Base-by-base conservation (phyloP, 257 asterid genomes). In the Perilla frutescens region DNA sequence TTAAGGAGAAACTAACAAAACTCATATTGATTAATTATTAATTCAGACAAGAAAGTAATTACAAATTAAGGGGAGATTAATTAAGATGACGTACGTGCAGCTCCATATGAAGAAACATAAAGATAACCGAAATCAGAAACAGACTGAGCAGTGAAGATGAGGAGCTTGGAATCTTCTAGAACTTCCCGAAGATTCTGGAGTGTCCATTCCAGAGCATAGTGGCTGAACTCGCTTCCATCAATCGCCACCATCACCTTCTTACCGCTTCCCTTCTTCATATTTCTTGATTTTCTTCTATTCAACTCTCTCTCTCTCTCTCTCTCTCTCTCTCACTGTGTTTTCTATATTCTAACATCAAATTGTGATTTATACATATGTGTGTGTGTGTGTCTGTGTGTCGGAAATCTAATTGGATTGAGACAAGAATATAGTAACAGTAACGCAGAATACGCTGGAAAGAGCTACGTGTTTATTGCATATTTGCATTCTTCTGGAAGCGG, bases 241-340 rank as follows among this genome's bases (percentile, higher is more conserved):
- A 90, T 79, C 1, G 94, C 96, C 53, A 88, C 94, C 96, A 90
- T 86, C 79, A 88, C 88, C 80, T 70, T 82, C 81, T 75, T 87
- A 34, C 66, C 70, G 10, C 48, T 58, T n/a, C 69, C 63, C 34
- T 36, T 32, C 34, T 45, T 79, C 84, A 76, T 20, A 48, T 75
- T 57, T 43, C 58, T 55, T 48, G 37, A 2, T 48, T 50, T 41
- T 58, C 40, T 45, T 36, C 73, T 13, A 29, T 32, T 48, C 72
- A 12, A n/a, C 5, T 5, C 39, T 50, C 56, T 20, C 56, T 13
- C n/a, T 13, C 5, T 50, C n/a, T 50, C 5, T 5, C 39, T 50
- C 56, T 20, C 56, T 13, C n/a, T 13, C 5, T 50, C n/a, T n/a
- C 13, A 2, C 2, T 49, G 5, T 1, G 4, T n/a, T 50, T 13